Conservation (phyloP, 352 stramenopile genomes). For the Globisporangium splendens region DNA sequence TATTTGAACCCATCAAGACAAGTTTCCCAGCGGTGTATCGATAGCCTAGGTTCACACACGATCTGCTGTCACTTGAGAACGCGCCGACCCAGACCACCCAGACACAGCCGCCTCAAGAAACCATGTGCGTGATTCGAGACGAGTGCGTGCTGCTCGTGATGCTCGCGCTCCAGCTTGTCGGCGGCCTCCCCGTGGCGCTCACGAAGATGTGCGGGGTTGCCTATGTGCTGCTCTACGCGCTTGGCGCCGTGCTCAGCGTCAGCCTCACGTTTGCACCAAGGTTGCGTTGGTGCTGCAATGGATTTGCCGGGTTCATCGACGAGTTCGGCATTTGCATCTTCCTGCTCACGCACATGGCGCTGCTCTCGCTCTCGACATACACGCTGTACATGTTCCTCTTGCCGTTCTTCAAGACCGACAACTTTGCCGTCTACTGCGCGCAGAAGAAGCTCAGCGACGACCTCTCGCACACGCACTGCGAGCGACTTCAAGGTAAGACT, state of each 20-base stretch:
- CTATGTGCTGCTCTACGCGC: constrained; percentile 29
- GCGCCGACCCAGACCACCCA: background rate
- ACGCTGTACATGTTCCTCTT: constrained; percentile 33
- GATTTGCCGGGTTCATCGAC: constrained; percentile 29
- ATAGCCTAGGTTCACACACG: too few relatives aligned
- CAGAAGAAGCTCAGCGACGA: constrained; percentile 35
- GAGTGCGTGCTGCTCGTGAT: constrained; percentile 43
- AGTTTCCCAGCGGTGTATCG: too few relatives aligned
- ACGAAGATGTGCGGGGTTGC: constrained; percentile 41
- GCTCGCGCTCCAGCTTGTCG: constrained; percentile 34
- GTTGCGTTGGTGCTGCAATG: constrained; percentile 31
- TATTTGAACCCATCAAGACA: too few relatives aligned
- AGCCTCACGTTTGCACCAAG: constrained; percentile 36
- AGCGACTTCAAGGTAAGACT: constrained; percentile 32
- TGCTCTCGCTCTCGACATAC: constrained; percentile 38
- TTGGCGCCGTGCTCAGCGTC: constrained; percentile 36
- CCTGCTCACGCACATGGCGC: constrained; percentile 32
- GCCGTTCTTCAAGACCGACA: constrained; percentile 29
- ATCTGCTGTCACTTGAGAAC: background rate
- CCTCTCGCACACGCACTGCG: constrained; percentile 39
- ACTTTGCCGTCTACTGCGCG: constrained; percentile 26
- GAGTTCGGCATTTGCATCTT: constrained; percentile 42
- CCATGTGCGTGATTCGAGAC: constrained; percentile 43
- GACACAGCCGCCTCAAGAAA: constrained; percentile 1
- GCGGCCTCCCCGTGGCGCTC: constrained; percentile 38